A percentile compares a stretch with the other conserved stretches of the same genome.
Conservation (phyloP, 1,139 yeast species). For the Nakaseomyces delphensis region DNA sequence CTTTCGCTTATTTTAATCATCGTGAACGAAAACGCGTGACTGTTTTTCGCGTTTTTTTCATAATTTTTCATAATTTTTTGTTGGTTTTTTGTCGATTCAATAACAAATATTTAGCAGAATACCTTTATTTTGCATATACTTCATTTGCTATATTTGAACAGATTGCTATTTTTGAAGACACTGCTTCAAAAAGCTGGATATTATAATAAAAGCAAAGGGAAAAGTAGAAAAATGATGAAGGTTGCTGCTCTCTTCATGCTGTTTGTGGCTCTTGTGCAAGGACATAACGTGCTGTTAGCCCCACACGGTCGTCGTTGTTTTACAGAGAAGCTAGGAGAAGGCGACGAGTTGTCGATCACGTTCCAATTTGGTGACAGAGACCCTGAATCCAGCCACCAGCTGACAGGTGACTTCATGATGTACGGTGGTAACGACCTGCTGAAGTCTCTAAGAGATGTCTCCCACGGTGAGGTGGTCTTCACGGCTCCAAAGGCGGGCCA, state of each 20-base stretch:
- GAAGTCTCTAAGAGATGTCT: conserved; percentile 45
- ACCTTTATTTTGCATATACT: too few species aligned
- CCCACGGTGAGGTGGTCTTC: conserved; percentile 74
- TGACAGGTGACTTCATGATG: conserved; percentile 63
- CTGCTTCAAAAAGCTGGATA: too few species aligned
- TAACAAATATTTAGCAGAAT: too few species aligned
- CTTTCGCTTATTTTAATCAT: too few species aligned
- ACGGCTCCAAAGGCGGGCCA: conserved; percentile 63
- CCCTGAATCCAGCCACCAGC: conserved; percentile 67
- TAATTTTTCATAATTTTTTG: too few species aligned
- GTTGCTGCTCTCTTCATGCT: conserved; percentile 1
- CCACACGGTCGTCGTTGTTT: conserved; percentile 85
- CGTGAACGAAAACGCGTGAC: too few species aligned
- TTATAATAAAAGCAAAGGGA: neutral
- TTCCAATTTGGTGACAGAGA: conserved; percentile 94
- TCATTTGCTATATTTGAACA: too few species aligned
- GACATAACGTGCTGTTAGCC: conserved; percentile 79
- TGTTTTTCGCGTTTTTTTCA: too few species aligned
- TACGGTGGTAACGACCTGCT: conserved; percentile 24
- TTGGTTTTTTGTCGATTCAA: too few species aligned
- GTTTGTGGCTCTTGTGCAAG: conserved; percentile 29
- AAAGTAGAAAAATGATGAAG: neutral
- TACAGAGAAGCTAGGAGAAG: conserved; percentile 68
- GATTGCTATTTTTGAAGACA: too few species aligned
- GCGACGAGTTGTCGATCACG: conserved; percentile 80